These are phyloP conservation scores for Wickerhamiella qilinensis DNA, from an alignment of 805 yeast genomes.

Conservation along the genomic window DNA sequence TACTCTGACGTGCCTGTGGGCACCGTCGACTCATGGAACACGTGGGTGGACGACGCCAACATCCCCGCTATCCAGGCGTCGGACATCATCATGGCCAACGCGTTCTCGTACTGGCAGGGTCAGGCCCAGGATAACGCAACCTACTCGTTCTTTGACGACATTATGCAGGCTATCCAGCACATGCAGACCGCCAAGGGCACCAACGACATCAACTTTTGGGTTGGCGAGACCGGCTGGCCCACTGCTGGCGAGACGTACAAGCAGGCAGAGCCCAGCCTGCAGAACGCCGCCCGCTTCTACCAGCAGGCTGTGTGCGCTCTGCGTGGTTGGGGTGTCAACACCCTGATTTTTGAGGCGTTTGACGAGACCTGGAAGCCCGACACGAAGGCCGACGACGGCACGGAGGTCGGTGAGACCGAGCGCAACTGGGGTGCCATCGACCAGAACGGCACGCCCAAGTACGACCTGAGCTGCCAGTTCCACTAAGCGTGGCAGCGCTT, in stretches of 20 bases:
- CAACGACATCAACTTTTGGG: slow-evolving; percentile 79
- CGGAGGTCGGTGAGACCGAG: slow-evolving; percentile 65
- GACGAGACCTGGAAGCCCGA: slow-evolving; percentile 93
- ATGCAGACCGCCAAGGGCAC: slow-evolving; percentile 78
- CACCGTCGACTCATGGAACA: slow-evolving; percentile 92
- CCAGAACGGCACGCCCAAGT: slow-evolving; percentile 23
- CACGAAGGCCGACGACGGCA: slow-evolving; percentile 40
- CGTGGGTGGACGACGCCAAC: slow-evolving; percentile 64
- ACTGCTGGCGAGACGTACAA: slow-evolving; percentile 65
- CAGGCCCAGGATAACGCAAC: slow-evolving; percentile 71
- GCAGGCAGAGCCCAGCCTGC: slow-evolving; percentile 46
- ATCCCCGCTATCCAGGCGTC: slow-evolving; percentile 59
- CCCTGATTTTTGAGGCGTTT: slow-evolving; percentile 82
- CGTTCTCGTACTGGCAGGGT: slow-evolving; percentile 98
- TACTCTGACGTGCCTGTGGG: slow-evolving; percentile 67
- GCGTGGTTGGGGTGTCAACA: slow-evolving; percentile 92
- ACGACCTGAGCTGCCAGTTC: slow-evolving; percentile 17
- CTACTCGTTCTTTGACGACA: slow-evolving; percentile 87
- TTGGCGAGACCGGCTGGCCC: slow-evolving; percentile 98
- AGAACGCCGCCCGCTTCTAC: slow-evolving; percentile 71
- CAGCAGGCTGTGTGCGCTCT: slow-evolving; percentile 79
- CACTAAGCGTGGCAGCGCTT: too few species aligned
- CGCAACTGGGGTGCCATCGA: slow-evolving; percentile 85
- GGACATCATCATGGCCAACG: slow-evolving; percentile 82
- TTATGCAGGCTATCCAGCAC: slow-evolving; percentile 89